Conservation (phyloP, 2,329 filamentous ascomycete species). For the Colletotrichum caudatum region DNA sequence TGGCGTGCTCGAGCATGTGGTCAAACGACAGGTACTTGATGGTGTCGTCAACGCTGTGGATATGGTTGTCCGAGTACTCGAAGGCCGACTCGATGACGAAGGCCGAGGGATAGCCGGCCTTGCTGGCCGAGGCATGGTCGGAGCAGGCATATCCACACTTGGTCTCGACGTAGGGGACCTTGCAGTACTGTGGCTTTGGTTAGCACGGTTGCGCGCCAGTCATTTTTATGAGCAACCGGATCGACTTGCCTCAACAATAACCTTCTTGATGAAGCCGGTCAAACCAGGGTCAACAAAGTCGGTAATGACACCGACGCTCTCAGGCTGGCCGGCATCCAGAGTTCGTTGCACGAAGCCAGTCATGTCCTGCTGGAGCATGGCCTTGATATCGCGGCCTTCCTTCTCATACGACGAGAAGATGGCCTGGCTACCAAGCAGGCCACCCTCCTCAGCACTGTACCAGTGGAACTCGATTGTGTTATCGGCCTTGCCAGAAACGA, state of each 20-base stretch:
- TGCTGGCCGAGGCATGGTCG: slow-evolving; percentile 79
- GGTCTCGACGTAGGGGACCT: slow-evolving; percentile 87
- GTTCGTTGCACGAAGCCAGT: slow-evolving; percentile 89
- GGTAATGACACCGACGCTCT: slow-evolving; percentile 91
- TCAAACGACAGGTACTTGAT: slow-evolving; percentile 83
- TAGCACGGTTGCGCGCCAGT: slow-evolving; percentile 45
- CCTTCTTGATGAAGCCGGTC: slow-evolving; percentile 90
- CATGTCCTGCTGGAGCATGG: slow-evolving; percentile 99
- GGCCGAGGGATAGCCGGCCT: slow-evolving; percentile 79
- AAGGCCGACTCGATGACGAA: slow-evolving; percentile 83
- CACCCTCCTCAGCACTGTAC: slow-evolving; percentile 93
- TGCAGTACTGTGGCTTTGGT: slow-evolving; percentile 75
- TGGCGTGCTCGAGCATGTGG: slow-evolving; percentile 92
- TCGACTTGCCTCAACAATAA: slow-evolving; percentile 73
- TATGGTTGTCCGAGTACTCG: slow-evolving; percentile 73
- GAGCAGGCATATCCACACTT: slow-evolving; percentile 90
- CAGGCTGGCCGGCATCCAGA: slow-evolving; percentile 82
- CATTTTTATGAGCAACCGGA: too few relatives aligned
- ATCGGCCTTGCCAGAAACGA: slow-evolving; percentile 76
- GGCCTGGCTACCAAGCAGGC: slow-evolving; percentile 87
- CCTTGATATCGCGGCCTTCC: slow-evolving; percentile 80
- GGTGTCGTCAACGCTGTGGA: slow-evolving; percentile 77
- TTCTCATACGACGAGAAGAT: slow-evolving; percentile 87
- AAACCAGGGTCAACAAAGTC: slow-evolving; percentile 88
- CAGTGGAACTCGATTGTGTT: slow-evolving; percentile 98